Base-by-base conservation (phyloP, 768 basidiomycete genomes). In the Inosperma sp. region DNA sequence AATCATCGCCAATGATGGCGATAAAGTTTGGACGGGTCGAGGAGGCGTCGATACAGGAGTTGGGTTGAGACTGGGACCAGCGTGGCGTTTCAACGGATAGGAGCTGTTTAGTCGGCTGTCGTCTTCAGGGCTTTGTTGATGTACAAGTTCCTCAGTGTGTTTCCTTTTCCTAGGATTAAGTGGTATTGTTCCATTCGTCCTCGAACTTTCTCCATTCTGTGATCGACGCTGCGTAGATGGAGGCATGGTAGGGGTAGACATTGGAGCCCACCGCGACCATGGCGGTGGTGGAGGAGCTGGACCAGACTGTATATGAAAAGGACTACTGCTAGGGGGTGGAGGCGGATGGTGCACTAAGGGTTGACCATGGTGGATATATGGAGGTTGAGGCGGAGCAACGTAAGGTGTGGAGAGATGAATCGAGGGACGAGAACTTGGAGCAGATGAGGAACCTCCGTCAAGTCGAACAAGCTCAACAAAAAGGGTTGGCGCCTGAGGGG, bases 381-480 rank as follows among this genome's bases (percentile, higher is more conserved):
- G 54, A 14, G 53, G 19, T 13, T 47, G 55, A 31, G 59, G 60
- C n/a, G 57, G 42, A 33, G 52, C 44, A 37, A 58, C 48, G 23
- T 60, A 56, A 29, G 54, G 40, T 52, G 64, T 45, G 56, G 58
- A 42, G 44, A 30, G 49, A 55, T 52, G 40, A 45, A 49, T 36
- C 26, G 48, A 48, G 27, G 58, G 61, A 43, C 63, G 65, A 37
- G 60, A 56, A 39, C 55, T 49, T 39, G 62, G 48, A 7, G 63
- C 41, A 51, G 62, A 48, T 55, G 51, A 22, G 47, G 49, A 73
- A 1, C 79, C 81, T 23, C 81, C 79, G n/a, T 72, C 71, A 59
- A 80, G 82, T 23, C 75, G 69, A 46, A 87, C 74, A 13, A 91
- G 79, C 41, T 91, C 87, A 7, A 90, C 81, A 60, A 88, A 86